Percentiles rank a stretch among this genome's conserved stretches.
Conservation (phyloP, 495 filamentous ascomycete genomes). For the Filosporella fistucella region DNA sequence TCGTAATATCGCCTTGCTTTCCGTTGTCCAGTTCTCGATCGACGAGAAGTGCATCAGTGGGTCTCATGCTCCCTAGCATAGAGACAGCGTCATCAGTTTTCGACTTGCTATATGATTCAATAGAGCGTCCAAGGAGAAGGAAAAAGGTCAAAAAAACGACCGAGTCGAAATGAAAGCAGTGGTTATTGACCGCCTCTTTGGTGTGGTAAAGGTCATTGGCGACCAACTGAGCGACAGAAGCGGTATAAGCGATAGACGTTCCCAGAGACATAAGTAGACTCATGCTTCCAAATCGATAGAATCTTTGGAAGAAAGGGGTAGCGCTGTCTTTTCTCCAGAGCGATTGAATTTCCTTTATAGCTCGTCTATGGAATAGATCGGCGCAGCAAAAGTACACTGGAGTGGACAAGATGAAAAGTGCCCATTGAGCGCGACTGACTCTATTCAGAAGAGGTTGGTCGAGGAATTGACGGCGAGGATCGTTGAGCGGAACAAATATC, state of each 20-base stretch:
- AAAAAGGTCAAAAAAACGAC: slow-evolving; percentile 94
- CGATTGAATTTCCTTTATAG: slow-evolving; percentile 71
- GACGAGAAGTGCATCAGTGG: slow-evolving; percentile 72
- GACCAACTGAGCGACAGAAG: slow-evolving; percentile 75
- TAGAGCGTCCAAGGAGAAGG: slow-evolving; percentile 69
- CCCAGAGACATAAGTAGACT: slow-evolving; percentile 88
- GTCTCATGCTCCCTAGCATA: slow-evolving; percentile 71
- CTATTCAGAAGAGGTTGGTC: slow-evolving; percentile 69
- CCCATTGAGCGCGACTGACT: slow-evolving; percentile 74
- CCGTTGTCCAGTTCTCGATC: slow-evolving; percentile 24
- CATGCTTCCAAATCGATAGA: slow-evolving; percentile 96
- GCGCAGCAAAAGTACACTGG: slow-evolving; percentile 88
- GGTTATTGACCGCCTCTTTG: slow-evolving; percentile 38
- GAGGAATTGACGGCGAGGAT: slow-evolving; percentile 54
- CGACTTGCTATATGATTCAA: slow-evolving; percentile 92
- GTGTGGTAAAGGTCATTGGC: slow-evolving; percentile 30
- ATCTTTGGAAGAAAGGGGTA: slow-evolving; percentile 68
- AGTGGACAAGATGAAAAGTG: slow-evolving; percentile 80
- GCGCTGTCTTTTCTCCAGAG: slow-evolving; percentile 80
- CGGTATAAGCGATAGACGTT: slow-evolving; percentile 83
- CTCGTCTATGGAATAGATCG: slow-evolving; percentile 77
- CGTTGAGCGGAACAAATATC: slow-evolving; percentile 62
- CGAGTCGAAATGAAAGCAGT: slow-evolving; percentile 86
- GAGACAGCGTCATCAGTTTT: slow-evolving; percentile 87
- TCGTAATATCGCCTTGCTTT: slow-evolving; percentile 19